These are phyloP conservation scores for Populus hybrid DNA, from an alignment of 441 rosid species.

Conservation along the genomic window DNA sequence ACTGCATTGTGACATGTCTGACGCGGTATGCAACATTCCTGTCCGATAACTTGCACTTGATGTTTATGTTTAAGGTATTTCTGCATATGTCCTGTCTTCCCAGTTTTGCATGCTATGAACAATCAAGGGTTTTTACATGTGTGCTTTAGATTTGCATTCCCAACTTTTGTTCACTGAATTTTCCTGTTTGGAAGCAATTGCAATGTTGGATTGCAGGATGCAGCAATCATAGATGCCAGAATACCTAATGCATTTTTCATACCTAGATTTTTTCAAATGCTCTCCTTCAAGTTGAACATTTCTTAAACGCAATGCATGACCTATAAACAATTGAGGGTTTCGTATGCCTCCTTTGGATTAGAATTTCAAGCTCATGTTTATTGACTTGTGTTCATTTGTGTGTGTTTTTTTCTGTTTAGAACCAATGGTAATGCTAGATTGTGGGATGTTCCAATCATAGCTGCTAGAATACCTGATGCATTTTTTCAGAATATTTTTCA, in stretches of 20 bases:
- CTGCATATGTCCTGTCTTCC: neutral
- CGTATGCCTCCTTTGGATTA: too few relatives aligned
- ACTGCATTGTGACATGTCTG: constrained; percentile 92
- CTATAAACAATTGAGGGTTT: too few relatives aligned
- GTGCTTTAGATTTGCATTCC: constrained; percentile 6
- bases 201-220: neutral
- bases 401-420: too few relatives aligned
- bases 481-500: neutral
- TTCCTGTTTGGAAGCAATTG: neutral
- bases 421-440: neutral
- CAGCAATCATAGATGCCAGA: neutral
- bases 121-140: neutral
- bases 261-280: too few relatives aligned
- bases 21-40: constrained; percentile 56
- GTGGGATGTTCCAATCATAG: neutral
- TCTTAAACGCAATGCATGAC: too few relatives aligned
- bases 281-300: too few relatives aligned
- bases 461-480: neutral
- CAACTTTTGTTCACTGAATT: neutral
- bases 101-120: neutral
- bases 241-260: neutral
- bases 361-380: too few relatives aligned
- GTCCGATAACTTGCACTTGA: neutral
- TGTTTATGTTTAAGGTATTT: constrained; percentile 1
- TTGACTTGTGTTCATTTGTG: too few relatives aligned